A percentile compares a stretch with the other conserved stretches of the same genome.
phyloP scores from a whole-genome alignment of 768 basidiomycete genomes.

The Suillus bovinus region DNA sequence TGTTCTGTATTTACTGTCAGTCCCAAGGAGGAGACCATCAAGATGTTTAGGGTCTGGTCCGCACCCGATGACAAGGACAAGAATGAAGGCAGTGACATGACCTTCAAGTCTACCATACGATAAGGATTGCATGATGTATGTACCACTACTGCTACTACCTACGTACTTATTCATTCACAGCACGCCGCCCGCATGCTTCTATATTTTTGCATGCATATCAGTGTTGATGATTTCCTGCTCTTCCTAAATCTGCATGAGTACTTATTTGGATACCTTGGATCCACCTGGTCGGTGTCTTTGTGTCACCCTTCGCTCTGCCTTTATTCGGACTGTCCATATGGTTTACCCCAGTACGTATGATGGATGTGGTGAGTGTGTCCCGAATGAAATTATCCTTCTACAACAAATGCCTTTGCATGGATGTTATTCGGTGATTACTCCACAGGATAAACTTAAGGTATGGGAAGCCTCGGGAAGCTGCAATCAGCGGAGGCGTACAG shows the following conservation, averaged over 20 bases:
- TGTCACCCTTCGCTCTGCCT: neutral
- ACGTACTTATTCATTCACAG: slow-evolving; percentile 12
- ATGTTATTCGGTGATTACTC: neutral
- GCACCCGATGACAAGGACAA: slow-evolving; percentile 20
- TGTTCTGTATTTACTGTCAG: slow-evolving; percentile 65
- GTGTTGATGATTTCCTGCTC: slow-evolving; percentile 3
- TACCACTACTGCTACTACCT: slow-evolving; percentile 10
- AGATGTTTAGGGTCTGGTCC: slow-evolving; percentile 73
- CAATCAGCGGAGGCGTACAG: neutral
- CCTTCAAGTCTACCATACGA: slow-evolving; percentile 27
- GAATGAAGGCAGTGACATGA: slow-evolving; percentile 22
- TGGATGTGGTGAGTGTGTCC: neutral
- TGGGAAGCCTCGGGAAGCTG: neutral
- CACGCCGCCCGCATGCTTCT: neutral
- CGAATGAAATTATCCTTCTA: neutral
- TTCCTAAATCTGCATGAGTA: neutral
- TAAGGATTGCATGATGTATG: slow-evolving; percentile 14
- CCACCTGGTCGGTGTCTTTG: no score
- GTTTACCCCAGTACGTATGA: neutral
- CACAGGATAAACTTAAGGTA: neutral
- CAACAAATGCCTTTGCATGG: neutral
- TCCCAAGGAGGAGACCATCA: slow-evolving; percentile 65
- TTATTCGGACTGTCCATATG: neutral
- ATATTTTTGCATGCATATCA: neutral
- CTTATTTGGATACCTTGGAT: neutral